Evolutionary conservation across 176 grass and related monocot species (phyloP), one percentile per base, ranked within the genome.

Genomic region (Poa pratensis): DNA sequence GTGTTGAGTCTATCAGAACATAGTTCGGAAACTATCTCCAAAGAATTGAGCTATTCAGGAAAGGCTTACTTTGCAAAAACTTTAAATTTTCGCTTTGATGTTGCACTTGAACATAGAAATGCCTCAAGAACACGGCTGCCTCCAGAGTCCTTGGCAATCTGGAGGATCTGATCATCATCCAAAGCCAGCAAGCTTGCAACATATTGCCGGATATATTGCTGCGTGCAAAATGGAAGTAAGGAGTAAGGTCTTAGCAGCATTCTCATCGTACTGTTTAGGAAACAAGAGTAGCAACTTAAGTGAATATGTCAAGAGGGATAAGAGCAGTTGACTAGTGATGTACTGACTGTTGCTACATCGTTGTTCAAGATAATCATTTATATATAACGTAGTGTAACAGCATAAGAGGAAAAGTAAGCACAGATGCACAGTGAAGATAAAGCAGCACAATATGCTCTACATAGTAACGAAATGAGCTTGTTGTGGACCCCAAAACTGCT

Each of bases 201-300:
- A 80, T 91, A 98, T 65, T 50, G 85, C n/a, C 89, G 82, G 76
- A 98, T 90, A 67, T 90, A 92, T 94, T 98, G 89, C 96, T 98
- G 83, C 62, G 61, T 6, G 42, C 55, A 59, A 86, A 85, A 86
- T 61, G 2, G 71, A 82, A 87, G 46, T 16, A 73, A 74, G 37
- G 15, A 54, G n/a, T 52, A 28, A 82, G 37, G 69, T 53, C 46
- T 74, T 80, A 81, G 67, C 42, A 73, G 66, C 34, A 26, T 62
- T 77, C 15, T 23, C 27, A 76, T 77, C 40, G 11, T 84, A 51
- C 14, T 73, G 32, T 65, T 74, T 26, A 51, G 37, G 4, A 78
- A 84, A 52, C 48, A 74, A 77, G 9, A 77, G 6, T 82, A 74
- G 75, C 23, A 46, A 45, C 64, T 80, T 89, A 11, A 50, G 43